Percentiles rank a stretch among this genome's conserved stretches.
Conservation (phyloP, 1,139 yeast species). For the Taphrina flavorubra region DNA sequence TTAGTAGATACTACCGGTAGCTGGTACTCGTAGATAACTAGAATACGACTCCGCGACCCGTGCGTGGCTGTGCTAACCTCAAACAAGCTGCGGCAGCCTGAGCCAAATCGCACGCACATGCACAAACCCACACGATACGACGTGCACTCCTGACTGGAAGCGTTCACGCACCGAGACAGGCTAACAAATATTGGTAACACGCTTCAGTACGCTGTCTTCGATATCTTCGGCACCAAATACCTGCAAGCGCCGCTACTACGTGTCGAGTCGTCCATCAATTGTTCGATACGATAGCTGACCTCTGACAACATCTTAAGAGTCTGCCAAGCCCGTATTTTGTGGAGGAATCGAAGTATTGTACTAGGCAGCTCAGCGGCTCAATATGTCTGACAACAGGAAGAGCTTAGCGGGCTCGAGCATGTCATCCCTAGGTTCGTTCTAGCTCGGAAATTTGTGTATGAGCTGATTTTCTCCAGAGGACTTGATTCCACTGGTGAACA, state of each 20-base stretch:
- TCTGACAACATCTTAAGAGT: background rate
- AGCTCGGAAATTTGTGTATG: conserved; percentile 47
- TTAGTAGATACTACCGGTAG: background rate
- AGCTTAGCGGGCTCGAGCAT: background rate
- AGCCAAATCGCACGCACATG: no score
- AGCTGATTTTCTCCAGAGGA: conserved; percentile 62
- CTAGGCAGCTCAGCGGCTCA: no score
- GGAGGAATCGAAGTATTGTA: background rate
- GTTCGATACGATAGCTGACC: background rate
- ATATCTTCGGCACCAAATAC: no score
- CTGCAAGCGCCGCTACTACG: no score
- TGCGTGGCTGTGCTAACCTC: background rate
- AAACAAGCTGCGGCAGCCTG: background rate
- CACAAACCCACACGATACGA: background rate
- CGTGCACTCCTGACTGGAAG: no score
- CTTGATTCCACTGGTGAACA: conserved; percentile 72
- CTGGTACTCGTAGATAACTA: background rate
- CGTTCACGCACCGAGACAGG: no score
- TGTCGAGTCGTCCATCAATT: no score
- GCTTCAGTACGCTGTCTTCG: no score
- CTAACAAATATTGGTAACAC: no score
- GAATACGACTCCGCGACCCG: background rate
- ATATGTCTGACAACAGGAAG: background rate
- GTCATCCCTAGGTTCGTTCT: conserved; percentile 11
- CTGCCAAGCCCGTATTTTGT: background rate